Evolutionary conservation across 805 yeast species (phyloP), one percentile per base, ranked within the genome.

Genomic region (Saccharomyces jurei): DNA sequence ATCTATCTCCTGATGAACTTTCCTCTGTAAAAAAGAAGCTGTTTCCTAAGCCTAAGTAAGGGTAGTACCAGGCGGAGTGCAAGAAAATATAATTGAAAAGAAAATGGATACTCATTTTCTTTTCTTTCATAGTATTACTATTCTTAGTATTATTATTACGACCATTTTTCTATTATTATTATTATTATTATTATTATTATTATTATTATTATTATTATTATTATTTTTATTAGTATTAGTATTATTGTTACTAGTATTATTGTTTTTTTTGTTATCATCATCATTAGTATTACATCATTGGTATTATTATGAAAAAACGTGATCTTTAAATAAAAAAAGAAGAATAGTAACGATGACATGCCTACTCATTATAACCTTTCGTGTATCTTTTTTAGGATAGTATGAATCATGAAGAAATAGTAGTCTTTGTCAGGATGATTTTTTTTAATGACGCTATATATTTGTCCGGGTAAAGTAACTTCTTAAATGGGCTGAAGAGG

Each of bases 1-100:
- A 64, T 53, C 56, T 70, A 50, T 60, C 64, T 11, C 50, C 55
- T 14, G 64, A 64, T 49, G 69, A 68, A 58, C 49, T 63, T 47
- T 55, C 58, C 47, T 65, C 61, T 32, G 65, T 68, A 47, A 67
- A 61, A 55, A 31, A 47, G 50, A 64, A 61, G 57, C 50, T 60
- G 49, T 49, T 52, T 46, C 58, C 62, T 27, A 56, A 48, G 26
- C 46, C 56, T 11, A 31, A 21, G 22, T 28, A 28, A n/a, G 10
- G 31, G 3, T 29, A 27, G 49, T 21, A 46, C 21, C 11, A 4
- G 30, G 17, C 6, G 9, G 8, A n/a, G 11, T 10, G 10, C 22
- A 9, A 10, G 21, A 21, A 46, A 22, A 28, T 8, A 36, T 17
- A 36, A 36, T 17, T 5, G 4, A 17, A 17, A 11, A 17, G 11